Conservation (phyloP, 257 asterid species). For the Plantago elongata region DNA sequence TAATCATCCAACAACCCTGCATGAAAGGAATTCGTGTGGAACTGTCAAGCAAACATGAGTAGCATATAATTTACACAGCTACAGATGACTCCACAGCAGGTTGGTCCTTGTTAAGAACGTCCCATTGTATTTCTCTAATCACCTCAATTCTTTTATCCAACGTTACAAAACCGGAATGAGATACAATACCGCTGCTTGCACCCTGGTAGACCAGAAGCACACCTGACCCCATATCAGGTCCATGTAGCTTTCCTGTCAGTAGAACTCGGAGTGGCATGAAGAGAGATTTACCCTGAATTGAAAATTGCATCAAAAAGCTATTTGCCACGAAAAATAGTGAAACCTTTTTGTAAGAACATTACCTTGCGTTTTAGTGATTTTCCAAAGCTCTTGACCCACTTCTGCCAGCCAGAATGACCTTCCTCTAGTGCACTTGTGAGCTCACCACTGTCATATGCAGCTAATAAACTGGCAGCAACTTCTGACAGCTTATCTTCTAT, state of each 20-base stretch:
- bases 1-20: no score
- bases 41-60: no score
- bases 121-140: constrained; percentile 66
- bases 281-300: constrained; percentile 78
- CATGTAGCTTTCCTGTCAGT: constrained; percentile 89
- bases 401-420: constrained; percentile 76
- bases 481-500: constrained; percentile 70
- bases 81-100: constrained; percentile 38
- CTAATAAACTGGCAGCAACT: constrained; percentile 66
- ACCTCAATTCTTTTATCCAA: constrained; percentile 61
- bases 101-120: constrained; percentile 40
- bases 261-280: constrained; percentile 91
- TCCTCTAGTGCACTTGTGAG: constrained; percentile 65
- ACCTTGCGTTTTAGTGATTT: constrained; percentile 91
- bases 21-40: no score
- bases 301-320: not conserved
- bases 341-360: constrained; percentile 11
- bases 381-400: constrained; percentile 89
- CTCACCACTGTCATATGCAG: constrained; percentile 78
- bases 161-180: constrained; percentile 44
- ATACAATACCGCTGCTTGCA: constrained; percentile 43
- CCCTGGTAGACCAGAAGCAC: constrained; percentile 67
- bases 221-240: constrained; percentile 84
- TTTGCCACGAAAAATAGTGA: not conserved
- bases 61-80: not conserved